Percentiles rank a stretch among this genome's conserved stretches.
Conservation (phyloP, 2,329 filamentous ascomycete species). For the Fusarium verticillioides region DNA sequence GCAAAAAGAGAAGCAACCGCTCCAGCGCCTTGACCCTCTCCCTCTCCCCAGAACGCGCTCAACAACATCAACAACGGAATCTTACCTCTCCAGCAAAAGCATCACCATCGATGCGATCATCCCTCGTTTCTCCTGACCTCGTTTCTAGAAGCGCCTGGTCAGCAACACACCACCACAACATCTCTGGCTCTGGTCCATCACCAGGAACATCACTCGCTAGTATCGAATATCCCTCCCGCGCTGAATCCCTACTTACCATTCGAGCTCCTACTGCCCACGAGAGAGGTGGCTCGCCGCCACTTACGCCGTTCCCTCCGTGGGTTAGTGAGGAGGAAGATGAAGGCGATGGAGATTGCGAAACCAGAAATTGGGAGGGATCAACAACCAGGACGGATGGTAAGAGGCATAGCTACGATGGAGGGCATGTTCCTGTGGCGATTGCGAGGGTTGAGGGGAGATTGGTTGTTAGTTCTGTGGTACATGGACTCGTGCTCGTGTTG, state of each 20-base stretch:
- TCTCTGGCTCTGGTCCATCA: constrained; percentile 6
- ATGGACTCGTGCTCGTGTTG: constrained; percentile 43
- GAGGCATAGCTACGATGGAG: not conserved
- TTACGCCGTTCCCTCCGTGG: constrained; percentile 47
- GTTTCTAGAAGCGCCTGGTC: constrained; percentile 10
- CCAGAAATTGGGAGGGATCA: constrained; percentile 17
- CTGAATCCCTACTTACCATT: constrained; percentile 35
- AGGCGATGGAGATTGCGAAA: constrained; percentile 29
- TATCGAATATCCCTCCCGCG: constrained; percentile 27
- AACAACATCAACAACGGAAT: constrained; percentile 1
- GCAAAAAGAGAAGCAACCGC: constrained; percentile 30
- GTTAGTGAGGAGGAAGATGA: constrained; percentile 30
- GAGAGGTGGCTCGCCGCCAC: constrained; percentile 25
- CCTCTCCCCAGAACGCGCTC: constrained; percentile 19
- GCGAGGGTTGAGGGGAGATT: constrained; percentile 19
- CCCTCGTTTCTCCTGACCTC: constrained; percentile 18
- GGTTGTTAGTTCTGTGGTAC: constrained; percentile 37
- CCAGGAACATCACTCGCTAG: constrained; percentile 11
- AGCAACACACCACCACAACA: constrained; percentile 5
- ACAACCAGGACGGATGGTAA: constrained; percentile 1
- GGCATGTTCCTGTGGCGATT: constrained; percentile 6
- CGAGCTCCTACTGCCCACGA: constrained; percentile 22
- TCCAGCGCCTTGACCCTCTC: constrained; percentile 23
- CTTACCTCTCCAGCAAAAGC: constrained; percentile 18
- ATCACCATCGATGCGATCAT: constrained; percentile 7